Evolutionary conservation across 2,329 filamentous ascomycete genomes (phyloP).

Genomic region (Microdochium trichocladiopsis): DNA sequence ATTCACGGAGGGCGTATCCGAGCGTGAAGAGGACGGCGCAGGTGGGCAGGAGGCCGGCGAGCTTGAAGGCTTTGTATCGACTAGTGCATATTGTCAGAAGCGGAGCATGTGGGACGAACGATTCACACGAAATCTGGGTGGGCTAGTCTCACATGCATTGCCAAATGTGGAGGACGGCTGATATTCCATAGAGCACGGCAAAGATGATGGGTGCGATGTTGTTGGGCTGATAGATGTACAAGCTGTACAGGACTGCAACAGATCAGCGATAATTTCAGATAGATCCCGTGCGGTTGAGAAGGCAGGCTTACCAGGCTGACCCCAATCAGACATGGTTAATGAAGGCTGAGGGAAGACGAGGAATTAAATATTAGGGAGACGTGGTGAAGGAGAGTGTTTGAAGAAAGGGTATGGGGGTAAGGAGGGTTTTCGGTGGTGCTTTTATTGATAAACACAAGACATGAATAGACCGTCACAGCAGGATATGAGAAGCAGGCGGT

Average conservation of each 20-base stretch:
- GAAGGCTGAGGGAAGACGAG: no score
- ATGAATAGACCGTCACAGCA: no score
- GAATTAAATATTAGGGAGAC: no score
- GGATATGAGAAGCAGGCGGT: no score
- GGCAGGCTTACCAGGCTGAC: neutral
- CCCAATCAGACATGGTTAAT: neutral
- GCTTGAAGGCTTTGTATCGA: slow-evolving; percentile 42
- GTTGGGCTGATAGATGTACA: slow-evolving; percentile 38
- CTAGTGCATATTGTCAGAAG: slow-evolving; percentile 18
- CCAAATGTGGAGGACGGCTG: slow-evolving; percentile 33
- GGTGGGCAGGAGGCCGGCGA: slow-evolving; percentile 41
- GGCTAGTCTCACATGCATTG: slow-evolving; percentile 35
- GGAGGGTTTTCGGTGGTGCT: no score
- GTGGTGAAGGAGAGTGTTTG: no score
- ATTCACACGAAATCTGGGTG: no score
- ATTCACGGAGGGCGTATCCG: slow-evolving; percentile 46
- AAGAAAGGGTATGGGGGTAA: no score
- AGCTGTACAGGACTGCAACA: slow-evolving; percentile 12
- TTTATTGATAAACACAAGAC: no score
- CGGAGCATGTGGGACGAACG: no score
- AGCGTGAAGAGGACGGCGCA: slow-evolving; percentile 41
- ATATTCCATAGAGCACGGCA: slow-evolving; percentile 33
- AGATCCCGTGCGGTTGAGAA: neutral
- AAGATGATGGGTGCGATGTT: slow-evolving; percentile 41
- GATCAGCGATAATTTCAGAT: neutral